Evolutionary conservation across 192 early-diverging fungal genomes (phyloP).

Genomic region (Tieghemiomyces parasiticus): DNA sequence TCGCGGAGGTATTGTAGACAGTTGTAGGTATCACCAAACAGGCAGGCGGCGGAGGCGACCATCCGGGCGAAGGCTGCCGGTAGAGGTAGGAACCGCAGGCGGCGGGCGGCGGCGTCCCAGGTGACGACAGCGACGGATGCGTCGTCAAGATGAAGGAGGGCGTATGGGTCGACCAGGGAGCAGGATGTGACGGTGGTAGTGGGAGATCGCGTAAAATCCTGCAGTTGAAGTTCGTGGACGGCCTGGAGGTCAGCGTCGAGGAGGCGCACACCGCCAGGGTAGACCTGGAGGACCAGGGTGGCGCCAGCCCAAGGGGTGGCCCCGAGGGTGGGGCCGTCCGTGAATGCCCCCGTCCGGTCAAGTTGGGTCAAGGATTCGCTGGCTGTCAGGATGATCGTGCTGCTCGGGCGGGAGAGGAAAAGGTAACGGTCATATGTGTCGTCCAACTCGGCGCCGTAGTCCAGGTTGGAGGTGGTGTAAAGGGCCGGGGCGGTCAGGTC

Average conservation of each 20-base stretch:
- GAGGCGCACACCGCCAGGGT: constrained; percentile 52
- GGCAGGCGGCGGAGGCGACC: background rate
- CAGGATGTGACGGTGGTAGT: constrained; percentile 44
- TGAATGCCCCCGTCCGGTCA: constrained; percentile 56
- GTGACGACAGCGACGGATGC: constrained; percentile 44
- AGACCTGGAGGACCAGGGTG: constrained; percentile 70
- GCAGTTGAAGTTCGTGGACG: constrained; percentile 32
- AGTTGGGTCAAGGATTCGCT: constrained; percentile 76
- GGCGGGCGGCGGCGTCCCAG: constrained; percentile 23
- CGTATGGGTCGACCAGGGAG: constrained; percentile 65
- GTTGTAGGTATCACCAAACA: background rate
- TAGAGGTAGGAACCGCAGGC: no score
- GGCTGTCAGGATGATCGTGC: constrained; percentile 45
- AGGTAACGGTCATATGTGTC: constrained; percentile 25
- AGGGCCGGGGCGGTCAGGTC: background rate
- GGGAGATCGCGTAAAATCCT: constrained; percentile 14
- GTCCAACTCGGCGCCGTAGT: constrained; percentile 8
- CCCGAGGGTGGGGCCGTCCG: constrained; percentile 56
- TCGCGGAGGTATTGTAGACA: background rate
- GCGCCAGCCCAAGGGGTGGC: constrained; percentile 55
- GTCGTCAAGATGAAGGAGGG: constrained; percentile 50
- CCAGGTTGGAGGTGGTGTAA: background rate
- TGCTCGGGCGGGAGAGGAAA: constrained; percentile 20
- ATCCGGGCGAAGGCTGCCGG: no score
- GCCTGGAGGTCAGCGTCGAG: constrained; percentile 46